These are phyloP conservation scores for Clitoria ternatea DNA, from an alignment of 306 rosid species.

Conservation along the genomic window DNA sequence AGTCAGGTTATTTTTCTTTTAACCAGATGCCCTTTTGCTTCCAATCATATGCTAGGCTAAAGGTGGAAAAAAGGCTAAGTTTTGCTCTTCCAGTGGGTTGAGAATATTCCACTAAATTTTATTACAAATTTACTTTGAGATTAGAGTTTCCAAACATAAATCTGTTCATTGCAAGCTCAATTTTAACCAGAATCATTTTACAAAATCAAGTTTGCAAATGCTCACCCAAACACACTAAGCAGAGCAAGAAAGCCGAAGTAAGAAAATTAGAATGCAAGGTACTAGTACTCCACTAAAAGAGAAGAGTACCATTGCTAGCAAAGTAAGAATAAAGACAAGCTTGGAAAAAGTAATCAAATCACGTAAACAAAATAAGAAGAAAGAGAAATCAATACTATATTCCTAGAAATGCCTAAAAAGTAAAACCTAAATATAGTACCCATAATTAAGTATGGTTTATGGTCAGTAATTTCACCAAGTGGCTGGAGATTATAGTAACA, in stretches of 20 bases:
- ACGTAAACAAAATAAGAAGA: not conserved
- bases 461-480: constrained; percentile 1
- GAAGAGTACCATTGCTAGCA: not conserved
- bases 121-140: not conserved
- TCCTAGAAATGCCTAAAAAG: not conserved
- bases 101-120: not conserved
- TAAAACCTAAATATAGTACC: not conserved
- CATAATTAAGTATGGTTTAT: not conserved
- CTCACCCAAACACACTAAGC: too few species aligned
- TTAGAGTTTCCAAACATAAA: not conserved
- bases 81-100: not conserved
- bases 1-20: not conserved
- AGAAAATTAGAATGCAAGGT: not conserved
- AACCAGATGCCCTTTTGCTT: not conserved
- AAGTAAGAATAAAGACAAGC: constrained; percentile 2
- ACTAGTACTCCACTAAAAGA: not conserved
- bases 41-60: not conserved
- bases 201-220: too few species aligned
- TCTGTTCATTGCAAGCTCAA: not conserved
- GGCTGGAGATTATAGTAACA: not conserved
- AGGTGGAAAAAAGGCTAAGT: not conserved
- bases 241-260: not conserved
- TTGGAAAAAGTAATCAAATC: not conserved
- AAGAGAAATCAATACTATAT: not conserved
- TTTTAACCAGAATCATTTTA: not conserved